A percentile compares a stretch with the other conserved stretches of the same genome.
These are phyloP conservation scores for Vaccinium macrocarpon DNA, from an alignment of 148 eudicot species.

Conservation along the genomic window DNA sequence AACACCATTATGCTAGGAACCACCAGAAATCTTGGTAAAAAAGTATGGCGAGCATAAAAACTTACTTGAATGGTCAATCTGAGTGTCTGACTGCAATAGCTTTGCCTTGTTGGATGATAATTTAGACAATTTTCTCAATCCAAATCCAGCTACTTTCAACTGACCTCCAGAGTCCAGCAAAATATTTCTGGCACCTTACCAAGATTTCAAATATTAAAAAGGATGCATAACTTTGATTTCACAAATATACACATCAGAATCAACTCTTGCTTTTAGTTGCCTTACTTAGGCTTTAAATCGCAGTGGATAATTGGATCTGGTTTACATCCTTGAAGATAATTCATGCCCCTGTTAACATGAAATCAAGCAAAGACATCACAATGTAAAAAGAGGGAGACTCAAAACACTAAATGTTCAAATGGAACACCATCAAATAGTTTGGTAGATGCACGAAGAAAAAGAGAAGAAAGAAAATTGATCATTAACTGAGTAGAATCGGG, in stretches of 20 bases:
- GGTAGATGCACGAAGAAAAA: not conserved
- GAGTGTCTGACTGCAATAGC: conserved; percentile 45
- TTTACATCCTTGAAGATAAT: conserved; percentile 90
- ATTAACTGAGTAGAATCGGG: not conserved
- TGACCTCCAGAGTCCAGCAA: conserved; percentile 97
- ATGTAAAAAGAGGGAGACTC: conserved; percentile 1
- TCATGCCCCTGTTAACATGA: conserved; percentile 74
- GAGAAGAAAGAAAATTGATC: not conserved
- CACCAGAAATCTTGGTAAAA: not conserved
- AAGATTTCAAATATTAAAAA: conserved; percentile 69
- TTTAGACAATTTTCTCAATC: conserved; percentile 64
- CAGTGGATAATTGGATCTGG: conserved; percentile 89
- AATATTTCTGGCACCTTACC: conserved; percentile 99
- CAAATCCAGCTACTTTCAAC: conserved; percentile 90
- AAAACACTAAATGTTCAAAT: not conserved
- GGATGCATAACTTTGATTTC: conserved; percentile 20
- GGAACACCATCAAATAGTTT: not conserved
- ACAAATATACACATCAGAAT: not conserved
- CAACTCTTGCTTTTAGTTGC: conserved; percentile 54
- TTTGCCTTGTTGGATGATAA: conserved; percentile 73
- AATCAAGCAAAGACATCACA: conserved; percentile 19
- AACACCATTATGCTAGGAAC: not conserved
- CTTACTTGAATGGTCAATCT: conserved; percentile 67
- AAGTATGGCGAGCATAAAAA: not conserved
- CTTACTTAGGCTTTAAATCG: conserved; percentile 91